A percentile compares a stretch with the other conserved stretches of the same genome.
Evolutionary conservation across 257 asterid species (phyloP).

Genomic region (Solanum pinnatisectum): DNA sequence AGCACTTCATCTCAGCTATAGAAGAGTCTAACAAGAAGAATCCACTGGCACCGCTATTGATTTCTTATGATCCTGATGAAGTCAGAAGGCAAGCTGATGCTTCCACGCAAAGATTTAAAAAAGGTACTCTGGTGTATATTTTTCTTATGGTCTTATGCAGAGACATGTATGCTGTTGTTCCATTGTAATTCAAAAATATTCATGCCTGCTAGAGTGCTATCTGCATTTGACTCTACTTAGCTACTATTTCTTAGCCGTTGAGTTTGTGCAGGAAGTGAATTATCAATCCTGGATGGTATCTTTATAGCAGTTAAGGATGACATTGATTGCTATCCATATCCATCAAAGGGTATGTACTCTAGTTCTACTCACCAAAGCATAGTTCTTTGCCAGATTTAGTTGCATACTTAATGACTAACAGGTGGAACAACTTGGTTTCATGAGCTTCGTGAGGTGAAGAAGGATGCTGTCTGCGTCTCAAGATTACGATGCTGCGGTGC

Average conservation of each 20-base stretch:
- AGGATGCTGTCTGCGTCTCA: conserved; percentile 65
- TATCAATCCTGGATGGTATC: conserved; percentile 79
- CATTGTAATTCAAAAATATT: background rate
- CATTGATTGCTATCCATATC: conserved; percentile 81
- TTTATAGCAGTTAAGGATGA: conserved; percentile 94
- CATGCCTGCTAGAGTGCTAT: background rate
- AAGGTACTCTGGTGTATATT: conserved; percentile 32
- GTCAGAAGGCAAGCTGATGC: conserved; percentile 84
- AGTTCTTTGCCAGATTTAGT: background rate
- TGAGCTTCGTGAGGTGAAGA: conserved; percentile 55
- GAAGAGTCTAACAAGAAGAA: conserved; percentile 59
- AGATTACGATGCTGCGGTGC: conserved; percentile 79
- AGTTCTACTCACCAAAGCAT: background rate
- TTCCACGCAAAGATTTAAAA: conserved; percentile 82
- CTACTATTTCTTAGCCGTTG: conserved; percentile 1
- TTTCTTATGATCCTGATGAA: conserved; percentile 71
- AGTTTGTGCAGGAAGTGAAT: conserved; percentile 53
- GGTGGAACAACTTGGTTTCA: conserved; percentile 82
- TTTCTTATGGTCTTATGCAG: background rate
- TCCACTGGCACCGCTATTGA: conserved; percentile 59
- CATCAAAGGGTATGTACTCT: conserved; percentile 22
- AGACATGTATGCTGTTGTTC: background rate
- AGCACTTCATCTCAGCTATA: conserved; percentile 71
- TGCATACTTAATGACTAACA: conserved; percentile 12
- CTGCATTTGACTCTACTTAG: background rate